Base-by-base conservation (phyloP, 495 filamentous ascomycete species). In the Neurospora sp. region DNA sequence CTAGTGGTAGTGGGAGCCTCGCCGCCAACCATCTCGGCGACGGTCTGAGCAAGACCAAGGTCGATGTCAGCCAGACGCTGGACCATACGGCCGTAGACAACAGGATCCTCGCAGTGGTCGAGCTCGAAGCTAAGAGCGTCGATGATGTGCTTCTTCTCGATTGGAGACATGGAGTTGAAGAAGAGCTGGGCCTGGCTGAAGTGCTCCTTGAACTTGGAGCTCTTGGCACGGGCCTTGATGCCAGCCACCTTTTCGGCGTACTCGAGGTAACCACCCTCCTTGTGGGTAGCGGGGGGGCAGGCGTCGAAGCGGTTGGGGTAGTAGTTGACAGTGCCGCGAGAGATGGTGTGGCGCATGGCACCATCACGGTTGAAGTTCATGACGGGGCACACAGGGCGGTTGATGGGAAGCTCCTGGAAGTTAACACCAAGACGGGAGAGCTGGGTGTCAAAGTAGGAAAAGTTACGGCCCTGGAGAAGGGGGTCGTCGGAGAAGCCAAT, bases 401-500 rank as follows among this genome's bases (percentile, higher is more conserved):
- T 97, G 78, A 97, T 91, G 27, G 94, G 93, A 5, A 97, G 82
- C 78, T 97, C 92, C 75, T 97, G 85, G 89, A 89, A 97, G 81
- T 97, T 97, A 68, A 89, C 82, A 16, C 94, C 94, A 0, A 97
- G 87, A 39, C 94, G 91, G 11, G 88, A 90, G 38, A 96, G 84
- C 77, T 97, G 94, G 1, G 94, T 97, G 74, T 97, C 94, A 46
- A 90, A 89, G 81, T 97, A 97, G 70, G 89, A 92, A 79, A 97
- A 96, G 83, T 93, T 96, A 7, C 94, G 89, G 53, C 92, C 92
- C 77, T 94, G 91, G 5, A 96, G 85, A 5, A 97, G 83, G 1
- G 93, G 93, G 76, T 97, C 94, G 76, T 96, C 87, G 7, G 92
- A 94, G 81, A 94, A 94, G 68, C 92, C 92, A 73, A 97, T 93